Conservation (phyloP, 345 rosid species). For the Eucalyptus dawsonii region DNA sequence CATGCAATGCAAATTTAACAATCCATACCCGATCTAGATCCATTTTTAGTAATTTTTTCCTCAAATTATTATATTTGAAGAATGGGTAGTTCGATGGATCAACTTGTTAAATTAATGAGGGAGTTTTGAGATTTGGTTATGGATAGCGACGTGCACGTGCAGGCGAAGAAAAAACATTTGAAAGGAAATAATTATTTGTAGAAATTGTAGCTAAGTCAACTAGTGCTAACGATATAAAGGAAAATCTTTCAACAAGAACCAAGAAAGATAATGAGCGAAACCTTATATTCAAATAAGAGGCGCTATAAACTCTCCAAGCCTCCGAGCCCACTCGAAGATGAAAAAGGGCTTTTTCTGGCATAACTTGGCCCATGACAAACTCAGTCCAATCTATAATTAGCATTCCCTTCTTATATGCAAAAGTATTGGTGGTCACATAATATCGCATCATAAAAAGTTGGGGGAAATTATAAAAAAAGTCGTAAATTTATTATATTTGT, state of each 20-base stretch:
- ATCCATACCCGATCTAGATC: too few species aligned
- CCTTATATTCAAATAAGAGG: neutral
- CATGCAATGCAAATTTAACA: too few species aligned
- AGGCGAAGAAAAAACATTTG: too few species aligned
- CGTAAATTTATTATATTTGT: too few species aligned
- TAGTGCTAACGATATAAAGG: neutral
- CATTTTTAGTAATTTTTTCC: too few species aligned
- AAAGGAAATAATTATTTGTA: neutral
- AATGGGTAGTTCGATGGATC: neutral
- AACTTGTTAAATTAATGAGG: too few species aligned
- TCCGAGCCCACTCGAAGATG: neutral
- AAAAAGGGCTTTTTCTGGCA: neutral
- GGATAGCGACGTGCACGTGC: neutral
- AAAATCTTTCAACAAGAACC: neutral
- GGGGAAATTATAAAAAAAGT: rapidly evolving
- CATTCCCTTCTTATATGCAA: neutral
- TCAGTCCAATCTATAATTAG: neutral
- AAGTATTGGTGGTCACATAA: too few species aligned
- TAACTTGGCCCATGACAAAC: too few species aligned
- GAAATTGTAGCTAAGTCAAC: neutral
- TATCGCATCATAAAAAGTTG: neutral
- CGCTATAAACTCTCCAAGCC: neutral
- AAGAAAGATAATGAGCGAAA: neutral
- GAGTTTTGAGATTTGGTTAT: neutral
- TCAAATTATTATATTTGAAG: neutral